Evolutionary conservation across 305 asterid genomes (phyloP).

Genomic region (Solanum hybrid): DNA sequence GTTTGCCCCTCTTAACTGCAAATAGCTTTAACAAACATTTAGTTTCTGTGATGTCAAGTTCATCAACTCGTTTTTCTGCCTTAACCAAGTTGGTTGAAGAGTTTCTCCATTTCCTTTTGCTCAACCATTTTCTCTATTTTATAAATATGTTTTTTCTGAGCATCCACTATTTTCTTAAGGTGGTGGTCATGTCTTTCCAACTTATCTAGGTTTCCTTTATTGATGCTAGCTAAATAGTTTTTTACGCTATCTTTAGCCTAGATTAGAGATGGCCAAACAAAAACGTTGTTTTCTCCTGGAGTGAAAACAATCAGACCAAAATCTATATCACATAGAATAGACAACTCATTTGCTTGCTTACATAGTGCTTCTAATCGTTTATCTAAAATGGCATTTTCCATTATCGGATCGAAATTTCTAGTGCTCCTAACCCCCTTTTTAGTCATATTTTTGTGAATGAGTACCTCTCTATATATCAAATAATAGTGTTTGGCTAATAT

Average conservation of each 20-base stretch:
- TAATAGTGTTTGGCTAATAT: background rate
- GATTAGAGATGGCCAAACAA: background rate
- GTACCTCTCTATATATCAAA: background rate
- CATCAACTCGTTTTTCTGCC: background rate
- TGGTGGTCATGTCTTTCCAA: background rate
- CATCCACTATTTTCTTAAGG: background rate
- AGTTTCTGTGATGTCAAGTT: background rate
- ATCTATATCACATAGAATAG: background rate
- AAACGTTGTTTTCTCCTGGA: background rate
- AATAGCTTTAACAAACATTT: background rate
- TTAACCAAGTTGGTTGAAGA: background rate
- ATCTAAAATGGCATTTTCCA: background rate
- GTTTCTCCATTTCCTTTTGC: background rate
- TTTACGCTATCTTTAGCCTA: background rate
- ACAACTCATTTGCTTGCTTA: background rate
- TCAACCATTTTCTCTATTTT: background rate
- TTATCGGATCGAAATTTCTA: background rate
- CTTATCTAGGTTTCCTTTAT: background rate
- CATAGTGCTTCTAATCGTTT: background rate
- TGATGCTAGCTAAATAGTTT: background rate
- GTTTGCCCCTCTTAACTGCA: background rate
- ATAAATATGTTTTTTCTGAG: background rate
- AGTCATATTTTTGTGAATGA: background rate
- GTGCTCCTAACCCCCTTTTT: background rate
- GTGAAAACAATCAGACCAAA: background rate